Base-by-base conservation (phyloP, 78 protist species). In the Acrasis kona region DNA sequence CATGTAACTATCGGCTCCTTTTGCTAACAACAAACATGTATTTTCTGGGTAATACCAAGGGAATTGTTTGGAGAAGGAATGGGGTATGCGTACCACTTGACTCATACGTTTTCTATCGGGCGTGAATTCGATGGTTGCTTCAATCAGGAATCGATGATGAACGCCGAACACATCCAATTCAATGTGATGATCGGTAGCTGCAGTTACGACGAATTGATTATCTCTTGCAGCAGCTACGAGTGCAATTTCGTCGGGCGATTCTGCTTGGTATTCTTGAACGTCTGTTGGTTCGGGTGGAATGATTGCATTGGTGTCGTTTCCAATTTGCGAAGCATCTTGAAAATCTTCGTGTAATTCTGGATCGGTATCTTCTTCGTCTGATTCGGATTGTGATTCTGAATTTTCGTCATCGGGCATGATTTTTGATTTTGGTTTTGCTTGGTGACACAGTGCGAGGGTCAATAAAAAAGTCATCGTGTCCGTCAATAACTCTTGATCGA, bases 1-100 rank as follows among this genome's bases (percentile, higher is more conserved):
- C 10, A 92, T 82, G 9, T 79, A 65, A 1, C 80, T 85, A 64
- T 89, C 91, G 6, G 90, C 94, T 28, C 91, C 91, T 64, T 90
- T 90, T 38, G 75, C 78, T 39, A 72, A 81, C 19, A 82, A 50
- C n/a, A 42, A 66, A n/a, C 70, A 71, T 27, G 0, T 9, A 3
- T 37, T 57, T 41, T 41, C 65, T 19, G 1, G 4, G 8, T 0
- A 8, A 38, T 74, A 38, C 36, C 85, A 8, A 5, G 90, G 42
- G 57, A 82, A 65, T 50, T n/a, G n/a, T n/a, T n/a, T n/a, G n/a
- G n/a, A n/a, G n/a, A n/a, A n/a, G n/a, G n/a, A n/a, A n/a, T n/a
- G n/a, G n/a, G 71, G 71, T 10, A 28, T 40, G 65, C 37, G 57
- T 28, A 79, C 31, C 40, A 80, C 34, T 37, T 74, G 65, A 10